These are phyloP conservation scores for Sungouiozyma ichnusensis DNA, from an alignment of 805 yeast species.

Conservation along the genomic window DNA sequence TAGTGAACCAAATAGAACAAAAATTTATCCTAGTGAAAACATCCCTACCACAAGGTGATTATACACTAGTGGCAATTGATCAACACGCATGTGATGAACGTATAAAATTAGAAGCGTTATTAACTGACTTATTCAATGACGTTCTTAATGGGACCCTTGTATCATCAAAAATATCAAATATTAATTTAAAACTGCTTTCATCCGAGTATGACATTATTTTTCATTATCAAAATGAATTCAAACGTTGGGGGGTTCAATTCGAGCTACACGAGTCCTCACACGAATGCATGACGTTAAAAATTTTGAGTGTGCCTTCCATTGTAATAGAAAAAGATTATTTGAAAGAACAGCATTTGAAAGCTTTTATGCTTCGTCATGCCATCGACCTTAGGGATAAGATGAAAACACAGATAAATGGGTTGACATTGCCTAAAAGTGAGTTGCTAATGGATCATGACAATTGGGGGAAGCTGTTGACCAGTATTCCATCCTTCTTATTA, in stretches of 20 bases:
- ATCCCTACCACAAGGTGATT: neutral
- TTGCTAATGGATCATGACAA: neutral
- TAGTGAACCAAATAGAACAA: slow-evolving; percentile 49
- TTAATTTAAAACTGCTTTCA: slow-evolving; percentile 13
- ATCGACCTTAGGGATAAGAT: slow-evolving; percentile 31
- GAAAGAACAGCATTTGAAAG: slow-evolving; percentile 26
- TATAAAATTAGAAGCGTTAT: slow-evolving; percentile 43
- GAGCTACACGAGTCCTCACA: neutral
- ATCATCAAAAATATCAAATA: slow-evolving; percentile 6
- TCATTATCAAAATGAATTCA: slow-evolving; percentile 23
- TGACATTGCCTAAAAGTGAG: neutral
- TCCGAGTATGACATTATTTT: slow-evolving; percentile 29
- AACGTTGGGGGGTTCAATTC: slow-evolving; percentile 37
- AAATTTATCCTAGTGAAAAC: slow-evolving; percentile 49
- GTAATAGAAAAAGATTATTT: slow-evolving; percentile 27
- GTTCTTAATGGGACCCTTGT: slow-evolving; percentile 17
- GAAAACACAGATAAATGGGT: slow-evolving; percentile 12
- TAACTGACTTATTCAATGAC: slow-evolving; percentile 29
- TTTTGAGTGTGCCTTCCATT: slow-evolving; percentile 39
- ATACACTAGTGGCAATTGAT: slow-evolving; percentile 41
- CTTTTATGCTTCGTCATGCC: slow-evolving; percentile 35
- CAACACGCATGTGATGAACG: slow-evolving; percentile 87
- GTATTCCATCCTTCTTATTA: slow-evolving; percentile 41
- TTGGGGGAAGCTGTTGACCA: slow-evolving; percentile 33
- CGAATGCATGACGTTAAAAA: slow-evolving; percentile 6